Conservation (phyloP, 306 rosid genomes). For the Echinosophora koreensis region DNA sequence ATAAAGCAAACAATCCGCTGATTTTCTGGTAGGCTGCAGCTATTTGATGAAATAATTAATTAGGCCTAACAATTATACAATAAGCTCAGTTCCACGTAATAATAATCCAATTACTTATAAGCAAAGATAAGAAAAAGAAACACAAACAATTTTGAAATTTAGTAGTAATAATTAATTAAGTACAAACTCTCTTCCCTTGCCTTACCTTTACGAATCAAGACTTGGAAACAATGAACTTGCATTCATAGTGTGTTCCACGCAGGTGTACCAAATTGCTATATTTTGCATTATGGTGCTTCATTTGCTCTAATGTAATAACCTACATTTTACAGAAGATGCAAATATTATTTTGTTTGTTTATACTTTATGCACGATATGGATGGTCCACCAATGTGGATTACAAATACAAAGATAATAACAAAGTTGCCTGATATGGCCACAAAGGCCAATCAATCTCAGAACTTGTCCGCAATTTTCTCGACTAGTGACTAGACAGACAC, state of each 20-base stretch:
- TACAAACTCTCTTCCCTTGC: conserved; percentile 24
- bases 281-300: background rate
- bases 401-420: conserved; percentile 24
- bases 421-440: conserved; percentile 42
- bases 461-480: conserved; percentile 43
- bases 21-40: conserved; percentile 36
- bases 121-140: background rate
- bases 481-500: conserved; percentile 24
- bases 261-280: conserved; percentile 1
- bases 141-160: conserved; percentile 25
- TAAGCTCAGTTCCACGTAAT: background rate
- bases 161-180: background rate
- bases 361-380: conserved; percentile 16
- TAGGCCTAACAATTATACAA: background rate
- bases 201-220: conserved; percentile 24
- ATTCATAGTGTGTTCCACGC: conserved; percentile 20
- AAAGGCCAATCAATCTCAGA: conserved; percentile 41
- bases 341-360: conserved; percentile 23
- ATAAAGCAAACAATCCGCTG: conserved; percentile 29
- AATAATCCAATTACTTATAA: background rate
- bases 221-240: background rate
- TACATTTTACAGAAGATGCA: background rate
- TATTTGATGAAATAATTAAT: conserved; percentile 8
- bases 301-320: background rate
- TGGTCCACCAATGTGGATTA: conserved; percentile 38